Base-by-base conservation (phyloP, 345 rosid species). In the Hevea brasiliensis region DNA sequence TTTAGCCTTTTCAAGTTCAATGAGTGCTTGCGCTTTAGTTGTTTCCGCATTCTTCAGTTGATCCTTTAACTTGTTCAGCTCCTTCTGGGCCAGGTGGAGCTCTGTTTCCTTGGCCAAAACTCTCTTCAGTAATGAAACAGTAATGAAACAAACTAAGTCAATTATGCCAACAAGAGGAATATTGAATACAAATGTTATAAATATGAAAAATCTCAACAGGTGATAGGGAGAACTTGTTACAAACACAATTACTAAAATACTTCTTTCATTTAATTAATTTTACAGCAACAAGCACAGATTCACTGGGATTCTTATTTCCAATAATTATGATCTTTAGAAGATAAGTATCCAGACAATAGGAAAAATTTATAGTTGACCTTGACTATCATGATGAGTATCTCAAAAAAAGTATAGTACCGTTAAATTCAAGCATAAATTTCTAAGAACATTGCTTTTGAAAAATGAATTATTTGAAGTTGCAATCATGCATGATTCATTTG, bases 61-160 rank as follows among this genome's bases (percentile, higher is more conserved):
- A 56, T 87, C 95, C 80, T 88, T 87, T 60, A 92, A 78, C 87
- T 81, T 89, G 76, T 84, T 84, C 62, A 94, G 79, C 90, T 92
- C 92, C 72, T 86, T 92, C 75, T 88, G 89, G 14, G 90, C 87
- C 71, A 94, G 86, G 77, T 92, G 98, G 79, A 92, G 92, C 81
- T 87, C 93, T 9, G 91, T 88, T 82, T 92, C 94, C 80, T 90
- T 92, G 17, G 87, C 97, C 84, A 88, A 79, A 47, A 84, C 88
- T 80, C 85, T 87, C 98, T 94, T 84, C 69, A 84, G 40, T 57
- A 51, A 78, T 53, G 57, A 48, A 18, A 40, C 7, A 2, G 67
- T 50, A 60, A 11, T n/a, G n/a, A n/a, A n/a, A n/a, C n/a, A n/a
- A n/a, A n/a, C n/a, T n/a, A 21, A 65, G 14, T 58, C 5, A 65